Base-by-base conservation (phyloP, 768 basidiomycete species). In the Coprinopsis strossmayeri region DNA sequence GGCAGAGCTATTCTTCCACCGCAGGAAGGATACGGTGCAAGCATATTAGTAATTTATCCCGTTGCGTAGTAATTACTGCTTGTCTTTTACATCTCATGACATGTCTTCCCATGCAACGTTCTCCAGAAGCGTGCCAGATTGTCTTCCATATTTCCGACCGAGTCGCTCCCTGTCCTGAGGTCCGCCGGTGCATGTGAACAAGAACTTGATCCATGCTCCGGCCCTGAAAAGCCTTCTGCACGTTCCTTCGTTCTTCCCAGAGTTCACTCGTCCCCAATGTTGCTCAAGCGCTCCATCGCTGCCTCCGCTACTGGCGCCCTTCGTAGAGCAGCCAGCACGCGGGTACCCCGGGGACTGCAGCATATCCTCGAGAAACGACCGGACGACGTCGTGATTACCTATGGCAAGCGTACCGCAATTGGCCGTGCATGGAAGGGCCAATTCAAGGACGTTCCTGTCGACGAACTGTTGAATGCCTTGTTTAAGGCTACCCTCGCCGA, bases 341-440 rank as follows among this genome's bases (percentile, higher is more conserved):
- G 59, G 21, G 49, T 55, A 20, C 78, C 63, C 59, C 74, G 49
- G 55, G 81, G 82, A 10, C 69, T 77, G 26, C 52, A 73, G 27
- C 69, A 71, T 5, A 61, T 90, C 40, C 70, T 89, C 25, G 72
- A 84, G 63, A 87, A 81, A 73, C 79, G 73, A 45, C 77, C 84
- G 0, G 79, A 90, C 53, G 92, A 95, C 64, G 87, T 94, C 13
- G 92, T 95, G 53, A 83, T 96, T 51, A 90, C 88, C 2, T 89
- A 88, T 56, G 91, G 89, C 11, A 85, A 86, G 62, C 81, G 93
- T 43, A 93, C 90, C n/a, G 81, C 91, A n/a, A 74, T 91, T 54
- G 89, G 91, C 21, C 81, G 73, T 59, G 84, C 87, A 28, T 90
- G 81, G 74, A 97, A 95, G 64, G 95, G 95, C 20, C 92, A 92